phyloP scores from a whole-genome alignment of 1,284 basidiomycete genomes.

The Rhodotorula sp. region DNA sequence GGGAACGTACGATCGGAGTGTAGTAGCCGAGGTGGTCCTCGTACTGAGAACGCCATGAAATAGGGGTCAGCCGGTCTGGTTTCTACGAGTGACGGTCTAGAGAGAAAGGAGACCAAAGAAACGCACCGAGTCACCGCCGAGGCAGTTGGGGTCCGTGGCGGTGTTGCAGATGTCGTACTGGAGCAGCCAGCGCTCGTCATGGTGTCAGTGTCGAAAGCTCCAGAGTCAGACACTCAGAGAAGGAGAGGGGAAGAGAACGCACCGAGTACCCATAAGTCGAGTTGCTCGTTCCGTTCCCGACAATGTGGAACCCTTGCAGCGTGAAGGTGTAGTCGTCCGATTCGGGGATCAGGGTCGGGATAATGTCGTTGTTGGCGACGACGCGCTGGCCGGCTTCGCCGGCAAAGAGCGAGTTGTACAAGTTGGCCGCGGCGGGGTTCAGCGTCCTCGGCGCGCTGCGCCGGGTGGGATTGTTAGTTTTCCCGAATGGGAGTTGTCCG shows the following conservation, averaged over 20 bases:
- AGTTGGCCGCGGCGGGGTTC: constrained; percentile 38
- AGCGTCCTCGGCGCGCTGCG: constrained; percentile 38
- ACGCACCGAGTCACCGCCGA: constrained; percentile 33
- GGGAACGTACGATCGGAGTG: constrained; percentile 17
- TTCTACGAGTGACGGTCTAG: too few species aligned
- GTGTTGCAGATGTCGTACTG: constrained; percentile 38
- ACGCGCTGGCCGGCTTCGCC: constrained; percentile 43
- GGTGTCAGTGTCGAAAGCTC: not conserved
- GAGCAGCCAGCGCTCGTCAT: not conserved
- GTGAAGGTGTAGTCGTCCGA: constrained; percentile 39
- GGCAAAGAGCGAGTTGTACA: constrained; percentile 41
- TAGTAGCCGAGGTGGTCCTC: constrained; percentile 41
- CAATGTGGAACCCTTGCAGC: constrained; percentile 43
- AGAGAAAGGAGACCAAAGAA: not conserved
- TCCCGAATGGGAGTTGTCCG: too few species aligned
- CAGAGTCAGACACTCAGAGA: too few species aligned
- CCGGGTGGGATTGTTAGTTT: not conserved
- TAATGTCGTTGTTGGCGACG: constrained; percentile 41
- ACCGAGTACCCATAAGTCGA: constrained; percentile 39
- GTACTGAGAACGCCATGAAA: not conserved
- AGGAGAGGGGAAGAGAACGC: not conserved
- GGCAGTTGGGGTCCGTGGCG: constrained; percentile 35
- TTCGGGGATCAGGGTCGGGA: constrained; percentile 40
- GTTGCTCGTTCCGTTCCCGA: constrained; percentile 38
- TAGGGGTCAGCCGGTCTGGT: not conserved